A percentile compares a stretch with the other conserved stretches of the same genome.
Conservation (phyloP, 306 rosid genomes). For the Castanea mollissima region DNA sequence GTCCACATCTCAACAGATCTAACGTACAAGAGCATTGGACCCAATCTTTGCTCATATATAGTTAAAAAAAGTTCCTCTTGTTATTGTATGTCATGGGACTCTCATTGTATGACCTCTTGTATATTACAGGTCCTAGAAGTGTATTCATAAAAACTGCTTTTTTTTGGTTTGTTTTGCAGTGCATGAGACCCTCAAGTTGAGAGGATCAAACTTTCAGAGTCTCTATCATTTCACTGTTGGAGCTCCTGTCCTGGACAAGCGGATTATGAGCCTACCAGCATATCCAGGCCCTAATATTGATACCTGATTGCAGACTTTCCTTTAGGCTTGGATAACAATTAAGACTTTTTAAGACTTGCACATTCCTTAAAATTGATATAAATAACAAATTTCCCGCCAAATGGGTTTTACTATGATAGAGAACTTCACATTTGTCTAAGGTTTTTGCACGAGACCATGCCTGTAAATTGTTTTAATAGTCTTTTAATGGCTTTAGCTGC, state of each 20-base stretch:
- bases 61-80: background rate
- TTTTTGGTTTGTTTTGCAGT: constrained; percentile 48
- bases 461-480: background rate
- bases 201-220: constrained; percentile 79
- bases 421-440: background rate
- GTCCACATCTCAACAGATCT: too few species aligned
- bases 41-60: too few species aligned
- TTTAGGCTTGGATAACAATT: background rate
- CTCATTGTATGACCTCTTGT: background rate
- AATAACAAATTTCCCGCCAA: background rate
- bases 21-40: too few species aligned
- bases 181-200: constrained; percentile 78
- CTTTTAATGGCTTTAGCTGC: background rate
- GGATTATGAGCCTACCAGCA: constrained; percentile 93
- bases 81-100: background rate
- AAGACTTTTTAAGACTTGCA: background rate
- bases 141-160: background rate
- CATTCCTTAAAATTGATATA: background rate
- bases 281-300: constrained; percentile 81
- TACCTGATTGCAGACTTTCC: constrained; percentile 37
- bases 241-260: constrained; percentile 75
- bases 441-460: background rate
- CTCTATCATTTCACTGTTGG: constrained; percentile 95
- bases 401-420: background rate
- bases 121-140: background rate